phyloP scores from a whole-genome alignment of 2,329 filamentous ascomycete genomes.

The Fusarium sp. region DNA sequence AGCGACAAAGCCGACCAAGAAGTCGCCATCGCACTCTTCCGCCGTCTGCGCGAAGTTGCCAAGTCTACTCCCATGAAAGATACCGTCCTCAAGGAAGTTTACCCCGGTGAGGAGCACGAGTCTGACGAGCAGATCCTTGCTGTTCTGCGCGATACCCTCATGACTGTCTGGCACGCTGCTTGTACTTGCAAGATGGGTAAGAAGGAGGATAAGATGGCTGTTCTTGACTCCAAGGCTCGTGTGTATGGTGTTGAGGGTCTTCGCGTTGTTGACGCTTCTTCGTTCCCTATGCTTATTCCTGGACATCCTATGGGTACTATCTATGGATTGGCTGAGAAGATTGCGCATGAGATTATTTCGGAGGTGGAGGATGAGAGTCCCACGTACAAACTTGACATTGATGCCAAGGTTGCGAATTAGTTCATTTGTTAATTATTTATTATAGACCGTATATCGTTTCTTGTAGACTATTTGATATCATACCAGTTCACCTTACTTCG shows the following conservation, averaged over 20 bases:
- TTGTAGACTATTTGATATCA: not conserved
- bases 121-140: constrained; percentile 57
- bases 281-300: constrained; percentile 29
- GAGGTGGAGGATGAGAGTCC: not conserved
- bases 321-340: constrained; percentile 37
- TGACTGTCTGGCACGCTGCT: constrained; percentile 40
- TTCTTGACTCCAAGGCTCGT: constrained; percentile 31
- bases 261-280: constrained; percentile 30
- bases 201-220: constrained; percentile 26
- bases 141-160: constrained; percentile 42
- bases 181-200: constrained; percentile 41
- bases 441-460: not conserved
- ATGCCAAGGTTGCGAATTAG: not conserved
- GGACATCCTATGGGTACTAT: constrained; percentile 32
- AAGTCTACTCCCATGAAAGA: constrained; percentile 43
- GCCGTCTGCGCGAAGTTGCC: constrained; percentile 53
- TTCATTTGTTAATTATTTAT: not conserved
- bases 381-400: not conserved
- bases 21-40: constrained; percentile 56
- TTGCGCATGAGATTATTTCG: constrained; percentile 24
- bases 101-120: constrained; percentile 30
- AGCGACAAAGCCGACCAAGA: constrained; percentile 56
- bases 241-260: constrained; percentile 32
- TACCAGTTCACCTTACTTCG: not conserved
- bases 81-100: constrained; percentile 52